Evolutionary conservation across 2,329 filamentous ascomycete genomes (phyloP).

Genomic region (Blastomyces emzantsi): DNA sequence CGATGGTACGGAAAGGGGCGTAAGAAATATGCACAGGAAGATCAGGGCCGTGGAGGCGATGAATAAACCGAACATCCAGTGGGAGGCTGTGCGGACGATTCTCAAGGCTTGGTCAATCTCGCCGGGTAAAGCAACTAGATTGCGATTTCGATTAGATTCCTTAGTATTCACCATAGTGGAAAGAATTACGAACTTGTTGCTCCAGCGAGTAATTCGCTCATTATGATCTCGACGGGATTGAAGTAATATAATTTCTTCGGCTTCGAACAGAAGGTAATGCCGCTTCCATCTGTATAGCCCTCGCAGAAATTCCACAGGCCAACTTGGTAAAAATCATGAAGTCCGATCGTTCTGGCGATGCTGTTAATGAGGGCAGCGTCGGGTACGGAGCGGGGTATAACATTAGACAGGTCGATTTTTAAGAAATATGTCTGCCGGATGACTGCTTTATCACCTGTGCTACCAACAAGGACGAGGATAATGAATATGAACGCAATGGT

Average conservation of each 20-base stretch:
- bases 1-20: slow-evolving; percentile 43
- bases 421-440: slow-evolving; percentile 72
- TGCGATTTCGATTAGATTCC: neutral
- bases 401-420: slow-evolving; percentile 70
- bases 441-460: slow-evolving; percentile 53
- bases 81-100: slow-evolving; percentile 63
- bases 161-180: neutral
- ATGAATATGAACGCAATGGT: slow-evolving; percentile 68
- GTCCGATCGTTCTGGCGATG: slow-evolving; percentile 72
- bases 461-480: slow-evolving; percentile 71
- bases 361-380: slow-evolving; percentile 73
- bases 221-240: slow-evolving; percentile 74
- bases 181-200: slow-evolving; percentile 53
- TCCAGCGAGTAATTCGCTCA: slow-evolving; percentile 69
- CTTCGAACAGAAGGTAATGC: slow-evolving; percentile 63
- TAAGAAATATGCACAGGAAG: slow-evolving; percentile 61
- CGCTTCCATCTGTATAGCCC: slow-evolving; percentile 60
- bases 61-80: slow-evolving; percentile 88
- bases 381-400: slow-evolving; percentile 64
- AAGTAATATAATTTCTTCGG: slow-evolving; percentile 75
- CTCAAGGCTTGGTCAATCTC: slow-evolving; percentile 63
- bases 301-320: slow-evolving; percentile 91
- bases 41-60: slow-evolving; percentile 60
- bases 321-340: slow-evolving; percentile 92
- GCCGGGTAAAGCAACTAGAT: slow-evolving; percentile 61